Evolutionary conservation across 768 basidiomycete genomes (phyloP), one percentile per base, ranked within the genome.

Genomic region (Omphalotus guepiniiformis): DNA sequence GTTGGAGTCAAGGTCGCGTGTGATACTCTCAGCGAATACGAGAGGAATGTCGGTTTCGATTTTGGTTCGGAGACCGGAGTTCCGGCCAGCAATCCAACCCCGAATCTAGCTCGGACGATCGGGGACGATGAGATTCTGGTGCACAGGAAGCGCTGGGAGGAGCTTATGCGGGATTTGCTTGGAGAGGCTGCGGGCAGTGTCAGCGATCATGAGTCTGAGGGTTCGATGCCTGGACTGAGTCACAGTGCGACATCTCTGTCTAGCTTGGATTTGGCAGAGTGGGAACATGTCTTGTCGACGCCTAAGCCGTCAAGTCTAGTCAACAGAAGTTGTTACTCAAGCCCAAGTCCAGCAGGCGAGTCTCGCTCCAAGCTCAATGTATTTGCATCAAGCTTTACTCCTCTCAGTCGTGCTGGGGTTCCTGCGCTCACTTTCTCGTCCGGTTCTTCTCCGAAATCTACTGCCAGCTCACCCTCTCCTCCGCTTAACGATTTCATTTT

Each of bases 241-340:
- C 41, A 5, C 26, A 25, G 11, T 9, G 9, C 41, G 15, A 25
- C 21, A 9, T 42, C 19, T 15, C 15, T 39, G 19, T 18, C 39
- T 28, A 38, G 37, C 36, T 47, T 36, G 38, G 38, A 39, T 6
- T 26, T n/a, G 16, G 34, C 35, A 12, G 19, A 26, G 7, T 23
- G 28, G 28, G 45, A 67, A 71, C 5, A 67, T 67, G 51, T 78
- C 78, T n/a, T n/a, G n/a, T 67, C 70, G n/a, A 79, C 78, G 7
- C 78, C 79, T 11, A 72, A 71, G 41, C 66, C 67, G 34, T 25
- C 45, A 16, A 23, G n/a, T 44, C 16, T 28, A 16, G 15, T 13
- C 25, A 4, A 3, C 13, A 47, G 32, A 9, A 47, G 16, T 13
- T 32, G 30, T 32, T n/a, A n/a, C n/a, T n/a, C n/a, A n/a, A 32